Conservation (phyloP, 1,139 yeast species). For the Hanseniaspora sp. region DNA sequence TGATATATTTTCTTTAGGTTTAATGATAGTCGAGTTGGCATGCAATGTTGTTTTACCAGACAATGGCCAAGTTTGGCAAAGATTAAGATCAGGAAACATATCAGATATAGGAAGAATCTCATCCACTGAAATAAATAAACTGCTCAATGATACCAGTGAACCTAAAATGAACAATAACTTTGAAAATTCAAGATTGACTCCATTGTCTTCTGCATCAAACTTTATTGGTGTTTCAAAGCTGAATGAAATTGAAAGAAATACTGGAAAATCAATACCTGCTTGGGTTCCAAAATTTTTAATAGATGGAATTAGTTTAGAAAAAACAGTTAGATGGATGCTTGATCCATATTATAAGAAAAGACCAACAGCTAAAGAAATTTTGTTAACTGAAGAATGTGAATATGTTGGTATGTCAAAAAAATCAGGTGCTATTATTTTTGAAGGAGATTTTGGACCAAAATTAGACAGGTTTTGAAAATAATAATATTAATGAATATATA, state of each 20-base stretch:
- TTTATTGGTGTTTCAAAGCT: constrained; percentile 18
- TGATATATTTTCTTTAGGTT: constrained; percentile 83
- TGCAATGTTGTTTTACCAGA: constrained; percentile 93
- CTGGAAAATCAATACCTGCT: constrained; percentile 37
- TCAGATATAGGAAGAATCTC: constrained; percentile 89
- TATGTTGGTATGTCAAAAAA: constrained; percentile 73
- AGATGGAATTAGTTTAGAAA: constrained; percentile 67
- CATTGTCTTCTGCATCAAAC: constrained; percentile 13
- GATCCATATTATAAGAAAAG: constrained; percentile 74
- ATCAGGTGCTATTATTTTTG: constrained; percentile 92
- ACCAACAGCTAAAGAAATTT: constrained; percentile 62
- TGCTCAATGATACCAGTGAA: constrained; percentile 25
- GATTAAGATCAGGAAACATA: constrained; percentile 84
- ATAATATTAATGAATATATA: background rate
- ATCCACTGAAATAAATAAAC: constrained; percentile 43
- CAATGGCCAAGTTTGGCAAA: constrained; percentile 95
- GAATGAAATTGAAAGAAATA: constrained; percentile 23
- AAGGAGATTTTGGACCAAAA: constrained; percentile 89
- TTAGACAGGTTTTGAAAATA: constrained; percentile 30
- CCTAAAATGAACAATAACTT: background rate
- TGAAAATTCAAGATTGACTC: constrained; percentile 13
- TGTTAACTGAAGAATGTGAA: constrained; percentile 60
- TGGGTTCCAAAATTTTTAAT: constrained; percentile 83
- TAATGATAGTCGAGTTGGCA: constrained; percentile 87
- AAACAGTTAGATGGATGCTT: constrained; percentile 77